phyloP scores from a whole-genome alignment of 2,329 filamentous ascomycete genomes.

The Neophaeococcomyces aloes region DNA sequence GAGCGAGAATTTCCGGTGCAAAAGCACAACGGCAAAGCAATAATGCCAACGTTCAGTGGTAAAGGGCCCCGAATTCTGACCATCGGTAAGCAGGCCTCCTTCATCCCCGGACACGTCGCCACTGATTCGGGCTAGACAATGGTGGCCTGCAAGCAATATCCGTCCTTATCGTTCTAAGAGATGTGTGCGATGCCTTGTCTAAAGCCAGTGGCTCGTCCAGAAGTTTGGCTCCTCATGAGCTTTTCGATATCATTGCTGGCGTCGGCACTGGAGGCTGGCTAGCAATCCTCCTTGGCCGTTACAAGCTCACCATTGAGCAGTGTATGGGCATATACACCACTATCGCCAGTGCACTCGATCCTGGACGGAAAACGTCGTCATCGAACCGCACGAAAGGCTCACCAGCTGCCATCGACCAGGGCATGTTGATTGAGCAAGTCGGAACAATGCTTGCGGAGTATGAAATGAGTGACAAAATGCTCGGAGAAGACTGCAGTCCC shows the following conservation, averaged over 20 bases:
- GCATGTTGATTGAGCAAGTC: background rate
- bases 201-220: background rate
- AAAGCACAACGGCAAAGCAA: too few relatives aligned
- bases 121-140: background rate
- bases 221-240: constrained; percentile 44
- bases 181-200: constrained; percentile 1
- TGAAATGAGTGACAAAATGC: background rate
- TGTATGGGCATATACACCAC: constrained; percentile 79
- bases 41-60: too few relatives aligned
- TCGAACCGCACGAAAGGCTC: background rate
- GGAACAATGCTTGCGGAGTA: background rate
- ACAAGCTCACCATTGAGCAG: constrained; percentile 85
- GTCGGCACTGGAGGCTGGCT: constrained; percentile 93
- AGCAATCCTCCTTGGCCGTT: constrained; percentile 85
- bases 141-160: constrained; percentile 5
- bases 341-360: background rate
- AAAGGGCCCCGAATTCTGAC: background rate
- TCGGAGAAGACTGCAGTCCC: background rate
- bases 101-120: too few relatives aligned
- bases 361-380: background rate
- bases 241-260: constrained; percentile 93
- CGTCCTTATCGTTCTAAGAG: background rate
- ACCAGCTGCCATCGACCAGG: background rate
- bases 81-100: too few relatives aligned
- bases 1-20: too few relatives aligned